These are phyloP conservation scores for Claviceps purpurea DNA, from an alignment of 2,329 filamentous ascomycete species.

Conservation along the genomic window DNA sequence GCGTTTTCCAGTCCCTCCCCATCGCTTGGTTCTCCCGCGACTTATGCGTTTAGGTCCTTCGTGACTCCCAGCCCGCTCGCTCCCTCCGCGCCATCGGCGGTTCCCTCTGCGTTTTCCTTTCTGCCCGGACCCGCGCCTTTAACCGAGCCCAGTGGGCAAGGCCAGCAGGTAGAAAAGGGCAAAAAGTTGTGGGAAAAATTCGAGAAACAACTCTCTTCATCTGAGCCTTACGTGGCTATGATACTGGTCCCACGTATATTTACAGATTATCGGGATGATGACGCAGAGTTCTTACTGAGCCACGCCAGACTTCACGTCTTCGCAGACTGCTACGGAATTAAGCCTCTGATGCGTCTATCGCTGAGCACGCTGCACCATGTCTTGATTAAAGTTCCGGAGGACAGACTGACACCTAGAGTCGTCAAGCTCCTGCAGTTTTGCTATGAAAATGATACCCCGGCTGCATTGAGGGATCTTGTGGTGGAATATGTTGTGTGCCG, in stretches of 20 bases:
- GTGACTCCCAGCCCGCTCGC: no score
- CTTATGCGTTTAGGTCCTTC: no score
- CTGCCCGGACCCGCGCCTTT: not conserved
- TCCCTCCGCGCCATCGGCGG: no score
- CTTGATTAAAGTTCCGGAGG: not conserved
- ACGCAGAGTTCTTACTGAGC: not conserved
- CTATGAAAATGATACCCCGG: not conserved
- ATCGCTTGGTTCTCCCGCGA: no score
- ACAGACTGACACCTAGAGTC: no score
- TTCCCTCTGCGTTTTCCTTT: no score
- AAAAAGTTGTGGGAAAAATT: not conserved
- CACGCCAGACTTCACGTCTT: not conserved
- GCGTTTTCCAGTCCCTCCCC: no score
- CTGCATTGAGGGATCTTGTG: not conserved
- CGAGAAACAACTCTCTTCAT: not conserved
- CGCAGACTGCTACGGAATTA: not conserved
- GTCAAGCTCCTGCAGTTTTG: not conserved
- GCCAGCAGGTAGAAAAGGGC: not conserved
- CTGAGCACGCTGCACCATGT: not conserved
- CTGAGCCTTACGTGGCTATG: not conserved
- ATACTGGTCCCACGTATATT: not conserved
- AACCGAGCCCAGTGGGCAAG: no score
- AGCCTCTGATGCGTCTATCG: not conserved
- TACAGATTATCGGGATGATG: not conserved
- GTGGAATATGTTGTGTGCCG: not conserved